Conservation (phyloP, 345 rosid species). For the Odontarrhena argentea region DNA sequence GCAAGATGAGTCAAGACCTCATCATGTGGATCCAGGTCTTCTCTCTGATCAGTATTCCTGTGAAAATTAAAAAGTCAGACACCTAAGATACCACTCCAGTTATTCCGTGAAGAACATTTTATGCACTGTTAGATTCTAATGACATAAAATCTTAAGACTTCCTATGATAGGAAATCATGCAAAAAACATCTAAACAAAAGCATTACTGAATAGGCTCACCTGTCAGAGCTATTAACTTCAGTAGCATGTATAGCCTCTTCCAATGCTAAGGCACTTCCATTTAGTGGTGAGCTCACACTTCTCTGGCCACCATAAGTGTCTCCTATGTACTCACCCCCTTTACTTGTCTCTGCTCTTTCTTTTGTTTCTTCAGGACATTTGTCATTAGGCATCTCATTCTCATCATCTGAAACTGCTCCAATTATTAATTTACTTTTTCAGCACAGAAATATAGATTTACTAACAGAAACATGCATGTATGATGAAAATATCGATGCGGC, state of each 20-base stretch:
- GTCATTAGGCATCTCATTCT: constrained; percentile 35
- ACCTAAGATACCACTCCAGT: too few relatives aligned
- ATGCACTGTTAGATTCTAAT: background rate
- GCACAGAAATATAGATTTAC: constrained; percentile 15
- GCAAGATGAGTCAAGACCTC: constrained; percentile 48
- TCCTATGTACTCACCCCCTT: constrained; percentile 36
- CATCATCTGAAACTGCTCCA: constrained; percentile 49
- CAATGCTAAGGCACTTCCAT: constrained; percentile 42
- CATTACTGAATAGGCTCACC: constrained; percentile 48
- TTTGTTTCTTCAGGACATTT: constrained; percentile 38
- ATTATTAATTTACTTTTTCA: constrained; percentile 10
- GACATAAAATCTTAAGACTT: constrained; percentile 1
- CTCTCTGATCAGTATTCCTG: constrained; percentile 43
- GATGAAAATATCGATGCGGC: background rate
- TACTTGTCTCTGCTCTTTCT: constrained; percentile 34
- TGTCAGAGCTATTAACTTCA: constrained; percentile 35
- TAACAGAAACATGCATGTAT: constrained; percentile 6
- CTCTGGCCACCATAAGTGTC: constrained; percentile 31
- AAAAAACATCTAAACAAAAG: constrained; percentile 10
- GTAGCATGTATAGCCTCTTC: constrained; percentile 42
- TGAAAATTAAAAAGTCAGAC: constrained; percentile 19
- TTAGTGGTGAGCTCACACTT: constrained; percentile 39
- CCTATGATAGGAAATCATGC: background rate
- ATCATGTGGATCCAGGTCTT: constrained; percentile 46
- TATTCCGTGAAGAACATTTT: too few relatives aligned